Evolutionary conservation across 306 rosid species (phyloP).

Genomic region (Carpinus viminea): DNA sequence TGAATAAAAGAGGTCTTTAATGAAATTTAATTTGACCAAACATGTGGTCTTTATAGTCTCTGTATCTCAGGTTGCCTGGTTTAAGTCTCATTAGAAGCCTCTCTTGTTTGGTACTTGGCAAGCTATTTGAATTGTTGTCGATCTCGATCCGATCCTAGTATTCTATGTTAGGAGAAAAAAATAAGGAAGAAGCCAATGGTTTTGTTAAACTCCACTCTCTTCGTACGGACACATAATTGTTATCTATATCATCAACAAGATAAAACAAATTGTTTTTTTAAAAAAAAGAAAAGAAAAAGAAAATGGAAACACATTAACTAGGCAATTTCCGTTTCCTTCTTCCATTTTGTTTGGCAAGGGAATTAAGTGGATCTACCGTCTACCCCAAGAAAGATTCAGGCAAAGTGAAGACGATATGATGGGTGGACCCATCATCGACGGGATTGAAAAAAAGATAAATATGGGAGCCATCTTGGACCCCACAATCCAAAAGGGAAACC

Average conservation of each 20-base stretch:
- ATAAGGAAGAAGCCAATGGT: too few relatives aligned
- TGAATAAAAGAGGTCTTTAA: too few relatives aligned
- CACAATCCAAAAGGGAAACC: constrained; percentile 47
- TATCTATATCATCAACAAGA: background rate
- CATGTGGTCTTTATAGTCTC: too few relatives aligned
- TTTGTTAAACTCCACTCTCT: too few relatives aligned
- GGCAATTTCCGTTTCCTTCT: background rate
- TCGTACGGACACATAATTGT: background rate
- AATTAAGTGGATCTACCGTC: background rate
- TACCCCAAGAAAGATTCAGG: constrained; percentile 28
- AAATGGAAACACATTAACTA: background rate
- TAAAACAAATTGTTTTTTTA: background rate
- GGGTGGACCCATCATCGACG: constrained; percentile 33
- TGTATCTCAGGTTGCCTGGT: too few relatives aligned
- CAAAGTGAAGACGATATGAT: constrained; percentile 21
- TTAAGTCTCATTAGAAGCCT: too few relatives aligned
- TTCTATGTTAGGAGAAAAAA: too few relatives aligned
- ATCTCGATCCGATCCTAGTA: too few relatives aligned
- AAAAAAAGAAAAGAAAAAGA: background rate
- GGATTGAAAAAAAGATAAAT: constrained; percentile 56
- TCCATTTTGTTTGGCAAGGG: background rate
- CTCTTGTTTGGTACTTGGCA: too few relatives aligned
- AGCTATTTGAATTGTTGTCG: too few relatives aligned
- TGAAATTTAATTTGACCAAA: too few relatives aligned
- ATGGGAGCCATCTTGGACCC: constrained; percentile 59